Percentiles rank a stretch among this genome's conserved stretches.
Conservation (phyloP, 2,329 filamentous ascomycete species). For the Parastagonospora avenae region DNA sequence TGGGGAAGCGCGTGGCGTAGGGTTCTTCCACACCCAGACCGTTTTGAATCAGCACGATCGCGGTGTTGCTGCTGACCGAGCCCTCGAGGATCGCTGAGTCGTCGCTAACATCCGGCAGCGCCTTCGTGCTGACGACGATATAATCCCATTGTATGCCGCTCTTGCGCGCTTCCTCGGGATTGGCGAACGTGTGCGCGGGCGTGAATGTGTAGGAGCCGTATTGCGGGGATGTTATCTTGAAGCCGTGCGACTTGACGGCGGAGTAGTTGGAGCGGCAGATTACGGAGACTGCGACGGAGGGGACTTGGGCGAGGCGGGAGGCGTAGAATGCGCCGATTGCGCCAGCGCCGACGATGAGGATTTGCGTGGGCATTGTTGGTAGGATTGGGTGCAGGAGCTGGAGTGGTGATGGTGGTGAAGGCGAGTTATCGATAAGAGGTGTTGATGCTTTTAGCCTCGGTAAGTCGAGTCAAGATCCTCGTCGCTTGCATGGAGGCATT, state of each 20-base stretch:
- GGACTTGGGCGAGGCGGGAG: slow-evolving; percentile 66
- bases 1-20: slow-evolving; percentile 66
- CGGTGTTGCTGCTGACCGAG: slow-evolving; percentile 59
- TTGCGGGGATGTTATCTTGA: slow-evolving; percentile 66
- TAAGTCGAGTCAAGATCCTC: background rate
- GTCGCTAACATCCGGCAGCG: slow-evolving; percentile 67
- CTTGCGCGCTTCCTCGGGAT: slow-evolving; percentile 60
- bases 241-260: slow-evolving; percentile 65
- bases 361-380: slow-evolving; percentile 50
- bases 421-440: too few species aligned
- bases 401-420: background rate
- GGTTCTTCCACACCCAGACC: slow-evolving; percentile 72
- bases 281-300: slow-evolving; percentile 66
- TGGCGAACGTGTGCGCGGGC: slow-evolving; percentile 67
- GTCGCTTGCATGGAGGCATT: too few species aligned
- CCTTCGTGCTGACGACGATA: slow-evolving; percentile 73
- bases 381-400: background rate
- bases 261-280: slow-evolving; percentile 76
- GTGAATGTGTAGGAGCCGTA: slow-evolving; percentile 71
- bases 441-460: background rate
- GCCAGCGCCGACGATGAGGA: slow-evolving; percentile 72
- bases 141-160: slow-evolving; percentile 63
- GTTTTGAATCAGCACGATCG: slow-evolving; percentile 72
- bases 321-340: slow-evolving; percentile 76
- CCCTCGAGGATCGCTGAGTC: slow-evolving; percentile 67